These are phyloP conservation scores for Trichoderma hamatum DNA, from an alignment of 2,329 filamentous ascomycete genomes.

Conservation along the genomic window DNA sequence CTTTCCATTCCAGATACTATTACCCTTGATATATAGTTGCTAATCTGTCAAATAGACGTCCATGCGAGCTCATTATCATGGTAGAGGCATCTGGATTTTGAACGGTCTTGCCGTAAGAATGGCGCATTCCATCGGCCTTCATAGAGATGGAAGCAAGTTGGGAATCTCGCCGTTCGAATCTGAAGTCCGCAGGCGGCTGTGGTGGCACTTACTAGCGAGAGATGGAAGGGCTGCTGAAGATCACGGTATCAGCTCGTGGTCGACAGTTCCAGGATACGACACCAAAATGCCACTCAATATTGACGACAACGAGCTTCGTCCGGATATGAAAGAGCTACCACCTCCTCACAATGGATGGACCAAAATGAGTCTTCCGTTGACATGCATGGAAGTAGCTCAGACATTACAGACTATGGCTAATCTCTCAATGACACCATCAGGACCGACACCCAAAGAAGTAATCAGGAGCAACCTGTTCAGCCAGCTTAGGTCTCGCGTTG, in stretches of 20 bases:
- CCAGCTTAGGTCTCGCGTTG: slow-evolving; percentile 38
- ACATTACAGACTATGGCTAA: slow-evolving; percentile 34
- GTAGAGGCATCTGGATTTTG: slow-evolving; percentile 45
- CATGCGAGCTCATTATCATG: slow-evolving; percentile 39
- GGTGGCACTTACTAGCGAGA: slow-evolving; percentile 56
- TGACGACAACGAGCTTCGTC: slow-evolving; percentile 50
- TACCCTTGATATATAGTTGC: neutral
- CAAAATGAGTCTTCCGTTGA: slow-evolving; percentile 58
- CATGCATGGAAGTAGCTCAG: slow-evolving; percentile 54
- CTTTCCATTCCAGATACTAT: neutral
- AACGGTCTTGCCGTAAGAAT: slow-evolving; percentile 51
- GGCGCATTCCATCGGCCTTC: slow-evolving; percentile 56
- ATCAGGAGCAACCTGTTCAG: slow-evolving; percentile 46
- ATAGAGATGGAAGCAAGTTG: slow-evolving; percentile 52
- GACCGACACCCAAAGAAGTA: slow-evolving; percentile 34
- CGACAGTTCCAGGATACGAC: slow-evolving; percentile 23
- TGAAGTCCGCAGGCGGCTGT: slow-evolving; percentile 59
- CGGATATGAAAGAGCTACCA: slow-evolving; percentile 44
- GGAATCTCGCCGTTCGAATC: slow-evolving; percentile 56
- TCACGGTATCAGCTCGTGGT: slow-evolving; percentile 47
- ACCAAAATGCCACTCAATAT: slow-evolving; percentile 45
- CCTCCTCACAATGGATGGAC: slow-evolving; percentile 56
- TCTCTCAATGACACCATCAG: slow-evolving; percentile 29
- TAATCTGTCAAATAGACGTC: slow-evolving; percentile 32
- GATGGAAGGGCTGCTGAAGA: slow-evolving; percentile 59